Percentiles rank a stretch among this genome's conserved stretches.
phyloP scores from a whole-genome alignment of 495 filamentous ascomycete genomes.

The Aspergillus olivimuriae region DNA sequence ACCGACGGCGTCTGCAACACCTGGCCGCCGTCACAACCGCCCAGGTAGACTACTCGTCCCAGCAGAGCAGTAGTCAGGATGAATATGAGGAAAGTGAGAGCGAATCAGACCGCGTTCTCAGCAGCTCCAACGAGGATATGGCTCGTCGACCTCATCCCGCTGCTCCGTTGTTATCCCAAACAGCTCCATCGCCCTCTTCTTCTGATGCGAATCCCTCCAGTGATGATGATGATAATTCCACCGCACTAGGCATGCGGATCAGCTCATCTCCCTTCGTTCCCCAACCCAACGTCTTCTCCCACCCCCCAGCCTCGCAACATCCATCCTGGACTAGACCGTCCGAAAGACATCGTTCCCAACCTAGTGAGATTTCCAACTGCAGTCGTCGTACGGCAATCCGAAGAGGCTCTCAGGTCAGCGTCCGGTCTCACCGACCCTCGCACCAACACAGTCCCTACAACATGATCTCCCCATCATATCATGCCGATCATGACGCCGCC shows the following conservation, averaged over 20 bases:
- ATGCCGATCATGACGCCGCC: conserved; percentile 86
- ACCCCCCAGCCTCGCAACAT: conserved; percentile 61
- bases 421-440: conserved; percentile 23
- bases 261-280: conserved; percentile 65
- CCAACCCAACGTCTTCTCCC: conserved; percentile 85
- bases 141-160: conserved; percentile 26
- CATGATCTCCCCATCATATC: conserved; percentile 68
- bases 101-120: conserved; percentile 76
- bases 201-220: conserved; percentile 44
- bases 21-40: conserved; percentile 38
- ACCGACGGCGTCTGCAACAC: conserved; percentile 49
- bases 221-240: conserved; percentile 72
- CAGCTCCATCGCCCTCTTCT: conserved; percentile 24
- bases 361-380: conserved; percentile 32
- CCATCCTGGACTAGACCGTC: conserved; percentile 40
- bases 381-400: conserved; percentile 34
- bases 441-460: conserved; percentile 48
- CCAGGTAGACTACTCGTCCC: conserved; percentile 43
- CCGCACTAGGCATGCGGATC: conserved; percentile 63
- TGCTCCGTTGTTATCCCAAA: too few species aligned
- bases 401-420: conserved; percentile 29
- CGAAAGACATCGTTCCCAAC: conserved; percentile 36
- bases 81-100: conserved; percentile 85
- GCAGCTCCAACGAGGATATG: conserved; percentile 77
- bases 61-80: conserved; percentile 70